A percentile compares a stretch with the other conserved stretches of the same genome.
Conservation (phyloP, 73 alveolate genomes). For the Blepharisma japonicum region DNA sequence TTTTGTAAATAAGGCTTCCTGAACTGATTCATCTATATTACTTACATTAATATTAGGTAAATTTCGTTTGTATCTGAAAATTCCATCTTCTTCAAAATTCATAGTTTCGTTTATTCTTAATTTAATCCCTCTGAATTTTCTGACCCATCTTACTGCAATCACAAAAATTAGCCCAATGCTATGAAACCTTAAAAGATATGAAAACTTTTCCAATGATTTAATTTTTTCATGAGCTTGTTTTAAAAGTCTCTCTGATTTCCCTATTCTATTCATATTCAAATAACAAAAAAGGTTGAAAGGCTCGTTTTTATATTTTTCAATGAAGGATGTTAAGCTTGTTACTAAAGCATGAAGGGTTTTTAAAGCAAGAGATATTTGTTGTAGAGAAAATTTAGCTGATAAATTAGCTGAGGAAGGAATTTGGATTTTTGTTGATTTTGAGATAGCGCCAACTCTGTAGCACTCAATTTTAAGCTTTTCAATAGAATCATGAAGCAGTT, state of each 20-base stretch:
- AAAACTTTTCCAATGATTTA: constrained; percentile 1
- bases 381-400: constrained; percentile 9
- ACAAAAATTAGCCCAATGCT: constrained; percentile 13
- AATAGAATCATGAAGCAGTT: neutral
- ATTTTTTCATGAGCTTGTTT: neutral
- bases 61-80: neutral
- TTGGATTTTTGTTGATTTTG: neutral
- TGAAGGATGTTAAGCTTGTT: neutral
- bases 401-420: neutral
- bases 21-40: neutral
- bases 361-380: constrained; percentile 1
- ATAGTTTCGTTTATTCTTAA: constrained; percentile 4
- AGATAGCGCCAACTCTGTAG: constrained; percentile 9
- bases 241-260: constrained; percentile 25
- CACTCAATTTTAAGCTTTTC: constrained; percentile 21
- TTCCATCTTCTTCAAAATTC: constrained; percentile 7
- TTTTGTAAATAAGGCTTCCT: neutral
- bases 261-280: constrained; percentile 22
- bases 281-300: neutral
- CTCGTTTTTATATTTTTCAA: constrained; percentile 12
- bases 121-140: constrained; percentile 11
- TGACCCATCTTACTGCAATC: constrained; percentile 23
- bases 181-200: constrained; percentile 22
- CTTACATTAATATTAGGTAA: neutral
- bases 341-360: neutral